Conservation (phyloP, 2,329 filamentous ascomycete genomes). For the Sphaerulina vaccinii region DNA sequence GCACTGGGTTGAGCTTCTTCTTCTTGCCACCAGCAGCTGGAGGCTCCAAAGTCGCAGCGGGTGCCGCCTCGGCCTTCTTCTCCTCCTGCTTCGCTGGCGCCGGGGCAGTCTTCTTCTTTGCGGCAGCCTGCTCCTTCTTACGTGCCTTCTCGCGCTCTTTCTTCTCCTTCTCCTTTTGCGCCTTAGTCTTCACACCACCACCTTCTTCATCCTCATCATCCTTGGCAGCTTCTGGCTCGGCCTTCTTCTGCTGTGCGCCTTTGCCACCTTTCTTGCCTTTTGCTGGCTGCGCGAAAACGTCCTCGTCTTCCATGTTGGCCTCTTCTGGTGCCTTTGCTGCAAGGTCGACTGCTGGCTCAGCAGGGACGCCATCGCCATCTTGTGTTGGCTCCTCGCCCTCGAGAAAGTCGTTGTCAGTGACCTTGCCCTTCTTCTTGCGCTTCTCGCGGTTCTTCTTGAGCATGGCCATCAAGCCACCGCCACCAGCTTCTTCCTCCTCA, state of each 20-base stretch:
- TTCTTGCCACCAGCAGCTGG: slow-evolving; percentile 63
- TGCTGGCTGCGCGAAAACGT: slow-evolving; percentile 75
- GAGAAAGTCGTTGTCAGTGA: slow-evolving; percentile 65
- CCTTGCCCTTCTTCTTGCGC: slow-evolving; percentile 85
- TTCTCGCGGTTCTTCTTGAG: slow-evolving; percentile 62
- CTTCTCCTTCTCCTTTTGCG: slow-evolving; percentile 96
- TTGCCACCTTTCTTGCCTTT: slow-evolving; percentile 64
- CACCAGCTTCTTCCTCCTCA: slow-evolving; percentile 52
- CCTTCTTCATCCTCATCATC: slow-evolving; percentile 55
- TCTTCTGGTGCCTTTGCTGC: slow-evolving; percentile 73
- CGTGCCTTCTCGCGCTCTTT: slow-evolving; percentile 98
- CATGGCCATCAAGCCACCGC: slow-evolving; percentile 50
- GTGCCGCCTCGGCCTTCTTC: slow-evolving; percentile 47
- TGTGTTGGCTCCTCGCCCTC: slow-evolving; percentile 62
- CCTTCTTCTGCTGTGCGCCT: slow-evolving; percentile 42
- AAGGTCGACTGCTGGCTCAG: slow-evolving; percentile 44
- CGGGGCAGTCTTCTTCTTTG: slow-evolving; percentile 71
- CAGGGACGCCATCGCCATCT: slow-evolving; percentile 43
- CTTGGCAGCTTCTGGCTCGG: slow-evolving; percentile 47
- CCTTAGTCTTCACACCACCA: slow-evolving; percentile 91
- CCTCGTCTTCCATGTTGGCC: slow-evolving; percentile 64
- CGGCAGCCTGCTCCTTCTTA: slow-evolving; percentile 92
- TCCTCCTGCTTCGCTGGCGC: slow-evolving; percentile 35
- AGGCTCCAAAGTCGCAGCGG: slow-evolving; percentile 47
- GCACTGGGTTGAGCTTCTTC: slow-evolving; percentile 81